Evolutionary conservation across 78 protist genomes (phyloP).

Genomic region (Anaeramoeba ignava): DNA sequence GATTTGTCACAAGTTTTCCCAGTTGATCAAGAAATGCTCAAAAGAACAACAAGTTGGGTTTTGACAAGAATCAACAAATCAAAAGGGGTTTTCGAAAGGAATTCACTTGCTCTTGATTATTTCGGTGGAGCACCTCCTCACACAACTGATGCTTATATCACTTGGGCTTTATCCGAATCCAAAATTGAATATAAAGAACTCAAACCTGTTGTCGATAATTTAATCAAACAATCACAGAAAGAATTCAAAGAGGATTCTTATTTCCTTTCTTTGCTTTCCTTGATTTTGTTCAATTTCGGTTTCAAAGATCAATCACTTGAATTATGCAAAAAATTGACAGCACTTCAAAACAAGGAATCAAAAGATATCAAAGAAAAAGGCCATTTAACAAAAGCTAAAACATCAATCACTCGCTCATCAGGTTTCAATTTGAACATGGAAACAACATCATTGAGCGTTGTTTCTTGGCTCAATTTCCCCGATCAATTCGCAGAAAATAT

Average conservation of each 20-base stretch:
- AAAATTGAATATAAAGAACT: too few relatives aligned
- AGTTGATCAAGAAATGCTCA: constrained; percentile 14
- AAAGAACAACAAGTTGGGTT: constrained; percentile 9
- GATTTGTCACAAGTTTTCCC: constrained; percentile 14
- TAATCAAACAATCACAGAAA: too few relatives aligned
- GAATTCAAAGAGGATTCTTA: constrained; percentile 19
- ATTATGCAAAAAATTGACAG: neutral
- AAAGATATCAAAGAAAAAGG: constrained; percentile 5
- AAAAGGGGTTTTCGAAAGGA: neutral
- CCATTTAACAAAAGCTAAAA: neutral
- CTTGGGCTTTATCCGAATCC: too few relatives aligned
- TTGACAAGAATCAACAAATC: too few relatives aligned
- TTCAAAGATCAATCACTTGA: too few relatives aligned
- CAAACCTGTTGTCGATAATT: too few relatives aligned
- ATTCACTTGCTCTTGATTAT: neutral
- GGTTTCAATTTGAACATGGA: constrained; percentile 14
- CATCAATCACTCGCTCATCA: constrained; percentile 24
- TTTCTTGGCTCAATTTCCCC: constrained; percentile 12
- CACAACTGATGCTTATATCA: constrained; percentile 16
- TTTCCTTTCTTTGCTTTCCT: neutral
- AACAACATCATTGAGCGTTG: constrained; percentile 4
- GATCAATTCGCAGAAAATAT: neutral
- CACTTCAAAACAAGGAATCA: too few relatives aligned
- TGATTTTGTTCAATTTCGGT: neutral
- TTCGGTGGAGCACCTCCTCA: constrained; percentile 12